Evolutionary conservation across 2,329 filamentous ascomycete genomes (phyloP).

Genomic region (Exserohilum rostratum): DNA sequence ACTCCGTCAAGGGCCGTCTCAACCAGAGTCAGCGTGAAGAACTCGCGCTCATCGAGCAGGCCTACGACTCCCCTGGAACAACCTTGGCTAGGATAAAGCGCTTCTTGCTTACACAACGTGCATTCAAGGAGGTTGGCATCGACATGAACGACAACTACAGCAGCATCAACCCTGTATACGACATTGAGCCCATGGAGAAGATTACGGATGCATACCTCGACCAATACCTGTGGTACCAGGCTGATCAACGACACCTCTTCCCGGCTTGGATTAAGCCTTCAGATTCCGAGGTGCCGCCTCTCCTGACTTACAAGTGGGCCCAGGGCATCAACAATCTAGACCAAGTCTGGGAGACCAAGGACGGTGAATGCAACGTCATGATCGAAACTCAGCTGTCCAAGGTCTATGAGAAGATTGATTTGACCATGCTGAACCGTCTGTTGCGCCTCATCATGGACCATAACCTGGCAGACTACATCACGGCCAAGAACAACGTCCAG

Average conservation of each 20-base stretch:
- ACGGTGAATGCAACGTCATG: conserved; percentile 98
- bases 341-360: conserved; percentile 90
- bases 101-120: conserved; percentile 93
- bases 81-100: conserved; percentile 96
- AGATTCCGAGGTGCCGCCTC: conserved; percentile 93
- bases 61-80: conserved; percentile 96
- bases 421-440: conserved; percentile 92
- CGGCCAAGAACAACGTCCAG: conserved; percentile 98
- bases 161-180: conserved; percentile 98
- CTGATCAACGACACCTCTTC: conserved; percentile 95
- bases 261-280: conserved; percentile 99
- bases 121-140: conserved; percentile 99
- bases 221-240: conserved; percentile 99
- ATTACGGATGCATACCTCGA: conserved; percentile 98
- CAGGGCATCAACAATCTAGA: conserved; percentile 98
- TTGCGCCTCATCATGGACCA: conserved; percentile 98
- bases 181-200: conserved; percentile 98
- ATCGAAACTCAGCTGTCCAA: conserved; percentile 99
- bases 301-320: conserved; percentile 97
- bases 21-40: conserved; percentile 99
- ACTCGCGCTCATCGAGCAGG: conserved; percentile 94
- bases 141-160: conserved; percentile 99
- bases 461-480: conserved; percentile 98
- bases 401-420: conserved; percentile 98
- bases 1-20: conserved; percentile 94